Percentiles rank a stretch among this genome's conserved stretches.
Evolutionary conservation across 352 stramenopile species (phyloP).

Genomic region (Pythium guiyangense): DNA sequence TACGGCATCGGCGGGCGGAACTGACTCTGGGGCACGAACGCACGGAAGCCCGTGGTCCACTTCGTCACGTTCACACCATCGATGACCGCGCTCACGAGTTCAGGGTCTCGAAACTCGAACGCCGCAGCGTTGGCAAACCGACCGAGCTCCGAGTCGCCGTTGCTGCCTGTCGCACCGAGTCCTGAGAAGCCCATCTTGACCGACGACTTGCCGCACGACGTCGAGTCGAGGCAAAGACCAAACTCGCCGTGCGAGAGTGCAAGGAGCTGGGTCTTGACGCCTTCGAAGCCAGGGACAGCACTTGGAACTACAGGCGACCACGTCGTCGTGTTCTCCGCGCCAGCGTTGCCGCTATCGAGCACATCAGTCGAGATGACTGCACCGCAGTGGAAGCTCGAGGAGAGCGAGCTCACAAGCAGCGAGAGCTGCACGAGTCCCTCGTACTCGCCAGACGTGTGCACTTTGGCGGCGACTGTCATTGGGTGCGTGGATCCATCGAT

Average conservation of each 20-base stretch:
- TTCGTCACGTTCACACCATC: constrained; percentile 5
- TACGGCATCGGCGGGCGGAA: constrained; percentile 15
- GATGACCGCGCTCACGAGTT: not conserved
- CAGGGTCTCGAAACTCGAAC: constrained; percentile 12
- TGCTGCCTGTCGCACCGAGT: not conserved
- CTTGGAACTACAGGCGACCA: not conserved
- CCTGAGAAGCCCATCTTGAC: constrained; percentile 20
- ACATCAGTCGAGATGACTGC: constrained; percentile 7
- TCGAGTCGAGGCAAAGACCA: constrained; percentile 14
- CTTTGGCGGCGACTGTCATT: not conserved
- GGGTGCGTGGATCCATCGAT: not conserved
- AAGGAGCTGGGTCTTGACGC: constrained; percentile 13
- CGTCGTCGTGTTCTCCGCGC: not conserved
- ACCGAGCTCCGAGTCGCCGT: not conserved
- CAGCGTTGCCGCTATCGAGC: not conserved
- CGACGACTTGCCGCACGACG: constrained; percentile 1
- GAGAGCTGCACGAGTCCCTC: constrained; percentile 15
- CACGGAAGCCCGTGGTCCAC: constrained; percentile 12
- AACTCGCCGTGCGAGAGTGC: constrained; percentile 14
- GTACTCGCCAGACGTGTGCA: constrained; percentile 12
- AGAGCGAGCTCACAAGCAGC: not conserved
- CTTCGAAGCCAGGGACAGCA: not conserved
- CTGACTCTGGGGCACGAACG: constrained; percentile 15
- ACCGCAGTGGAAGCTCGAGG: not conserved
- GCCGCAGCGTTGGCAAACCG: constrained; percentile 12